Base-by-base conservation (phyloP, 2,329 filamentous ascomycete species). In the Beauveria asiatica region DNA sequence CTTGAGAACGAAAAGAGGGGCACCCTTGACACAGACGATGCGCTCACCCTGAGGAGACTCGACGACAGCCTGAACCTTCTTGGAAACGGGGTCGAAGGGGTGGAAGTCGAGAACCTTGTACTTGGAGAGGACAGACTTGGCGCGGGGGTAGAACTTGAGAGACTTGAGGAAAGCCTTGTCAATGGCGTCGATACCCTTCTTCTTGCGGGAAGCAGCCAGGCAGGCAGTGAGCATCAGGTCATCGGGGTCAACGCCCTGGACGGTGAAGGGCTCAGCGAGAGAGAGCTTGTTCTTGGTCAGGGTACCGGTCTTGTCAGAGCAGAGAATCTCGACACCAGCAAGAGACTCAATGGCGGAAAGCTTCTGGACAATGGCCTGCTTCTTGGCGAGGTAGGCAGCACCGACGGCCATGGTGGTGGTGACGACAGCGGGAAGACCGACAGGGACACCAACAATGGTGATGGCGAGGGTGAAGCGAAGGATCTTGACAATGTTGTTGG, bases 361-460 rank as follows among this genome's bases (percentile, higher is more conserved):
- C 80, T 93, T 95, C 80, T 95, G 91, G 66, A 96, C 91, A 66
- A 96, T 95, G 59, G 91, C 92, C 79, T 92, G 86, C 82, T 93
- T 92, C 82, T 92, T 92, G 70, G 91, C 91, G 62, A 96, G 84
- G 75, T 94, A 94, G 64, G 90, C 89, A 65, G 91, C 91, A 78
- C 91, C 91, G 73, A 96, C 91, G 73, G 91, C 91, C 90, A 96
- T 94, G 72, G 91, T 96, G 68, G 91, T 96, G 69, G 92, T 96
- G 63, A 95, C 90, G 78, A 96, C 91, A 67, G 90, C 91, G 62
- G 91, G 91, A 65, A 96, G 89, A 86, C 91, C 91, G 76, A 96
- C 91, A 59, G 91, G 91, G 27, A 96, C 91, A 83, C 91, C 91
- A 64, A 95, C 89, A 65, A 96, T 93, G 68, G 90, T 94, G 68